Percentiles rank a stretch among this genome's conserved stretches.
Conservation (phyloP, 495 filamentous ascomycete species). For the Penicillium bovifimosum region DNA sequence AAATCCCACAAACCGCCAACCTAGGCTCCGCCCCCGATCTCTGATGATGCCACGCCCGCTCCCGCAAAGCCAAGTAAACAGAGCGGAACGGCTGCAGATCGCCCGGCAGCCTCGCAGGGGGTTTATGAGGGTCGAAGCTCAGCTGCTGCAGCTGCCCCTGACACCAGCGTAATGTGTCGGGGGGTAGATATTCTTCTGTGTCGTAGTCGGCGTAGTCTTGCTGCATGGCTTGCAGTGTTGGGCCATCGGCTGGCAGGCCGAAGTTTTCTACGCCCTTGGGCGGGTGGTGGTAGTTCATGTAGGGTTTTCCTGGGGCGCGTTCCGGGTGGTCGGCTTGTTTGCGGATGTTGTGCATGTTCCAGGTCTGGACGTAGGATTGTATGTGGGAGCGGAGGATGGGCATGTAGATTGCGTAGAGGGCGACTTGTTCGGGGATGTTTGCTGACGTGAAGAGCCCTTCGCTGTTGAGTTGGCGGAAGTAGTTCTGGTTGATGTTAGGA, state of each 20-base stretch:
- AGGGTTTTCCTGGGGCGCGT: conserved; percentile 14
- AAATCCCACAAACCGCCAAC: neutral
- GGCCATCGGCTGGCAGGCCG: conserved; percentile 5
- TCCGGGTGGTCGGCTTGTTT: conserved; percentile 14
- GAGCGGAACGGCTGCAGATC: conserved; percentile 6
- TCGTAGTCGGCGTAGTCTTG: neutral
- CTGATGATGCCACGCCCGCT: conserved; percentile 4
- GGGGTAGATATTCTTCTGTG: neutral
- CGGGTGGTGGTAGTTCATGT: conserved; percentile 15
- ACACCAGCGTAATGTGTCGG: conserved; percentile 4
- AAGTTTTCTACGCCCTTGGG: conserved; percentile 9
- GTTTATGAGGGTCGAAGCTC: conserved; percentile 2
- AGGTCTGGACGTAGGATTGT: conserved; percentile 9
- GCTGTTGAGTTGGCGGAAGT: conserved; percentile 8
- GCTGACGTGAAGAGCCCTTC: conserved; percentile 8
- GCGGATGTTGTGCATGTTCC: conserved; percentile 16
- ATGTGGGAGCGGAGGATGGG: conserved; percentile 14
- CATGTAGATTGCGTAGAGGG: conserved; percentile 16
- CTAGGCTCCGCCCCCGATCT: neutral
- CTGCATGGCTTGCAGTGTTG: conserved; percentile 4
- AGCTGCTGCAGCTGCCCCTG: conserved; percentile 1
- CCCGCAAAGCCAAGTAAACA: conserved; percentile 1
- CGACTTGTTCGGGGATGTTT: conserved; percentile 13
- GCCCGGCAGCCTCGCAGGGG: conserved; percentile 1
- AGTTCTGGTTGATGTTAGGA: conserved; percentile 4